These are phyloP conservation scores for Teratosphaeria gauchensis DNA, from an alignment of 2,329 filamentous ascomycete species.

Conservation along the genomic window DNA sequence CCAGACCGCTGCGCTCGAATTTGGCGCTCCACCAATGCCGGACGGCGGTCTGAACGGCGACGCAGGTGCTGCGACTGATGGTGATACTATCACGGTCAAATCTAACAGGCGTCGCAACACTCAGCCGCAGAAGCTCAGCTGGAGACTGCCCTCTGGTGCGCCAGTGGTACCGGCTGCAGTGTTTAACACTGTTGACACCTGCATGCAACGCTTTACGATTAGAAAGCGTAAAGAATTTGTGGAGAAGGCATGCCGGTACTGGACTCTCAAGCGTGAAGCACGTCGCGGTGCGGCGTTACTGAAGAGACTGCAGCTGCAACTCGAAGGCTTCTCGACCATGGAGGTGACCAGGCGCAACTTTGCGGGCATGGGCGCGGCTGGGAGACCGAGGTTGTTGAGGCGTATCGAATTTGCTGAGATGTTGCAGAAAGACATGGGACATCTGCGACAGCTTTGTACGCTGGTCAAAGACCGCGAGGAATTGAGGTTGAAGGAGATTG, in stretches of 20 bases:
- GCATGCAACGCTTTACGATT: conserved; percentile 72
- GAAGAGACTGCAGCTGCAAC: conserved; percentile 85
- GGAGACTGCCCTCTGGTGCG: conserved; percentile 89
- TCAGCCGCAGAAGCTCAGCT: conserved; percentile 56
- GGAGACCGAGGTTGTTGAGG: conserved; percentile 64
- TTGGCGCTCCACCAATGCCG: conserved; percentile 55
- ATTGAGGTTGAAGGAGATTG: conserved; percentile 65
- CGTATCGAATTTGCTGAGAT: conserved; percentile 81
- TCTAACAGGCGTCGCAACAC: conserved; percentile 46
- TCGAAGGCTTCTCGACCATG: conserved; percentile 96
- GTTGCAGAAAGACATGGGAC: conserved; percentile 66
- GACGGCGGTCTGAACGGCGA: conserved; percentile 27
- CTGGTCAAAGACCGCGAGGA: conserved; percentile 66
- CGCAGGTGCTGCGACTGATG: conserved; percentile 26
- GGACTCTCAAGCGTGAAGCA: conserved; percentile 92
- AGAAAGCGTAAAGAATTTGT: conserved; percentile 87
- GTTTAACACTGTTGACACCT: conserved; percentile 74
- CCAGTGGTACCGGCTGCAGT: conserved; percentile 87
- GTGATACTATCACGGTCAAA: conserved; percentile 42
- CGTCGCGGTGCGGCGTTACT: conserved; percentile 82
- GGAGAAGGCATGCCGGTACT: conserved; percentile 89
- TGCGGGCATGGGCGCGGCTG: conserved; percentile 82
- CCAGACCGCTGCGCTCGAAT: conserved; percentile 68
- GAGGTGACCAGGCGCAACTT: conserved; percentile 94
- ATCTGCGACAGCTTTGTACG: conserved; percentile 60